Evolutionary conservation across 139 green algal species (phyloP).

Genomic region (Chlorella ohadii): DNA sequence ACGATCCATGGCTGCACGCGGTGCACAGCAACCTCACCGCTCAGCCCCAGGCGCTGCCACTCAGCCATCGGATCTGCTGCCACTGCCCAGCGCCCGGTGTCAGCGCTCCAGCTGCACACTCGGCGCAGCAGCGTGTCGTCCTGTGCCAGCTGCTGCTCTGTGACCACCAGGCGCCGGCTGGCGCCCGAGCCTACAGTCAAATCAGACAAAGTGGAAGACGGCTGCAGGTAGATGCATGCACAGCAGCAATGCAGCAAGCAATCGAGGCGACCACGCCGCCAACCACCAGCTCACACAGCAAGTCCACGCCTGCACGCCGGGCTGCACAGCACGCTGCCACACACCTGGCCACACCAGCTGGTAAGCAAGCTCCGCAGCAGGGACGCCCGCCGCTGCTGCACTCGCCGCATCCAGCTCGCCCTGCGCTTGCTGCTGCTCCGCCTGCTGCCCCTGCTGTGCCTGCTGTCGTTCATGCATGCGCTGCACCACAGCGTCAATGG

Average conservation of each 20-base stretch:
- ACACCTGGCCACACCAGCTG: slow-evolving; percentile 2
- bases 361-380: background rate
- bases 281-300: too few relatives aligned
- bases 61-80: background rate
- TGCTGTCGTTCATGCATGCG: background rate
- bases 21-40: too few relatives aligned
- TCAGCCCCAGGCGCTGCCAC: background rate
- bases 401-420: background rate
- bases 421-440: background rate
- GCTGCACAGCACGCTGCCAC: background rate
- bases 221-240: too few relatives aligned
- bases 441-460: background rate
- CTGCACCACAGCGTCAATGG: background rate
- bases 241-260: too few relatives aligned
- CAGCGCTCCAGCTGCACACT: background rate
- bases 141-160: background rate
- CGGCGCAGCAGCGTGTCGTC: background rate
- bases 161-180: background rate
- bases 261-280: too few relatives aligned
- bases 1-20: too few relatives aligned
- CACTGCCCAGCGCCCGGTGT: background rate
- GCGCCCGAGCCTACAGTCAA: background rate
- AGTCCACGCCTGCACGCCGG: too few relatives aligned
- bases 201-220: too few relatives aligned
- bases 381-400: background rate